Evolutionary conservation across 2,329 filamentous ascomycete genomes (phyloP).

Genomic region (Elsinoe necatrix): DNA sequence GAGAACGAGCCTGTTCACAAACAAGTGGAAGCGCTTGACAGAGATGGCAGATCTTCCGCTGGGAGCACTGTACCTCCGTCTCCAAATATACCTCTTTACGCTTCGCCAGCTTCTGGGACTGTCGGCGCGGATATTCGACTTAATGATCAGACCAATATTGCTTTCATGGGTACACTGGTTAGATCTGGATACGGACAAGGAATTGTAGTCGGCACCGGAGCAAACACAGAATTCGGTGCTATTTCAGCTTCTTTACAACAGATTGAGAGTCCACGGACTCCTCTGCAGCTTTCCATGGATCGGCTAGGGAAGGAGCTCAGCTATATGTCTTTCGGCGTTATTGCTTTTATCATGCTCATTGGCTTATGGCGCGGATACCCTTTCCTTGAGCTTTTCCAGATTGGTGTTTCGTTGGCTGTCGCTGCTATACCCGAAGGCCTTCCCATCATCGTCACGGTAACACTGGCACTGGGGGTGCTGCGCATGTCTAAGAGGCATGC

Average conservation of each 20-base stretch:
- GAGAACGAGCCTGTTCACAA: conserved; percentile 91
- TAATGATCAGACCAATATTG: conserved; percentile 79
- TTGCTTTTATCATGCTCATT: conserved; percentile 83
- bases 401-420: conserved; percentile 91
- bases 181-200: conserved; percentile 92
- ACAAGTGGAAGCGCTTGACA: conserved; percentile 52
- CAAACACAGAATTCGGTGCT: conserved; percentile 87
- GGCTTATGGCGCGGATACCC: conserved; percentile 85
- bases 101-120: conserved; percentile 49
- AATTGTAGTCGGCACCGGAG: conserved; percentile 93
- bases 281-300: conserved; percentile 93
- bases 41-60: conserved; percentile 10
- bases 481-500: conserved; percentile 93
- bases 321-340: conserved; percentile 92
- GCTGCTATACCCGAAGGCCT: conserved; percentile 93
- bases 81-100: conserved; percentile 46
- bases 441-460: conserved; percentile 97
- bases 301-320: conserved; percentile 91
- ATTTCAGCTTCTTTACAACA: conserved; percentile 91
- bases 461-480: conserved; percentile 84
- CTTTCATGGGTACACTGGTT: conserved; percentile 95
- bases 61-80: conserved; percentile 24
- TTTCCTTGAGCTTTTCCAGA: conserved; percentile 90
- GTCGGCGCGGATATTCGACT: conserved; percentile 58
- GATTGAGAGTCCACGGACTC: conserved; percentile 90